These are phyloP conservation scores for Fraxinus americana DNA, from an alignment of 257 asterid species.

Conservation along the genomic window DNA sequence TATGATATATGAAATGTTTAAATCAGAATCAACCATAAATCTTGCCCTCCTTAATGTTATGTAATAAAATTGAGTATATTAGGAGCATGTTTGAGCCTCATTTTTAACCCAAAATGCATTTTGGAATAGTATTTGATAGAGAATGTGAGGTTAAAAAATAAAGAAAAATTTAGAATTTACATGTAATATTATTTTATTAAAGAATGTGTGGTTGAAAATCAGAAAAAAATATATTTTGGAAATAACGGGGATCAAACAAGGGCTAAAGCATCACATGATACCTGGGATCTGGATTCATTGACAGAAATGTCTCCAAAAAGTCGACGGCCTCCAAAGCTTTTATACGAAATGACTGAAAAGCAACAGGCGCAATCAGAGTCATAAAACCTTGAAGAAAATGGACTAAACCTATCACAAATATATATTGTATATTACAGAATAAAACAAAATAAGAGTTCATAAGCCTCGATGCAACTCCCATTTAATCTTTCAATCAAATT, in stretches of 20 bases:
- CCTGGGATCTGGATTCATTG: constrained; percentile 92
- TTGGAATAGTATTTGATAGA: no score
- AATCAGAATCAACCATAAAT: neutral
- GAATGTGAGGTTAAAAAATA: no score
- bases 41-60: neutral
- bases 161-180: no score
- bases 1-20: neutral
- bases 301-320: constrained; percentile 72
- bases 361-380: constrained; percentile 21
- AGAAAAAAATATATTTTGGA: no score
- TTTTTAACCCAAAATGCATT: no score
- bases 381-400: constrained; percentile 13
- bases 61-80: neutral
- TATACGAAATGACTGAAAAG: constrained; percentile 66
- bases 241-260: no score
- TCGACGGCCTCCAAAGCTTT: constrained; percentile 80
- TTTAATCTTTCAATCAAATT: neutral
- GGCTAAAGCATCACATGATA: constrained; percentile 23
- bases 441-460: neutral
- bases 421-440: neutral
- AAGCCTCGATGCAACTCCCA: neutral
- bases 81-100: no score
- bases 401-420: neutral
- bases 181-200: no score
- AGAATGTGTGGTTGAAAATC: no score